These are phyloP conservation scores for Zanthoxylum bungeanum DNA, from an alignment of 345 rosid species.

Conservation along the genomic window DNA sequence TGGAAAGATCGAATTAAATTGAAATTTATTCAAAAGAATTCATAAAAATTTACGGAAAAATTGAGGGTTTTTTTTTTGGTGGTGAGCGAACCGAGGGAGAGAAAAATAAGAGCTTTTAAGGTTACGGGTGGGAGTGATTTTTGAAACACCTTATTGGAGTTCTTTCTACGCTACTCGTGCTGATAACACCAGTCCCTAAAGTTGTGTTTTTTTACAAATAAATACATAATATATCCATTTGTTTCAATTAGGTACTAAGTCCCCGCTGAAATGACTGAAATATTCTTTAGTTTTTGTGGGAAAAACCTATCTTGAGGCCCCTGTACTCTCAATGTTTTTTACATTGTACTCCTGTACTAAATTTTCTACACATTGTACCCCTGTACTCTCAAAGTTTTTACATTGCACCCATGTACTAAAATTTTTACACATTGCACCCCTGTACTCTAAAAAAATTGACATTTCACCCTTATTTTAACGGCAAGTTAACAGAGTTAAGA, in stretches of 20 bases:
- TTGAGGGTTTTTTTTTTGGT: background rate
- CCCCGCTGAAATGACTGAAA: background rate
- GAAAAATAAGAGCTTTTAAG: background rate
- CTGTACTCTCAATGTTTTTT: too few species aligned
- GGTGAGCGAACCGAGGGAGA: background rate
- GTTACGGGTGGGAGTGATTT: background rate
- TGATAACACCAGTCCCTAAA: background rate
- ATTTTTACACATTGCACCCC: too few species aligned
- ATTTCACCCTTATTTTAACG: too few species aligned
- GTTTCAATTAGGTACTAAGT: background rate
- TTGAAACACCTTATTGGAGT: background rate
- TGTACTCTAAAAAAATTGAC: too few species aligned
- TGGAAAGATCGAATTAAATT: background rate
- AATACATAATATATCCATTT: background rate
- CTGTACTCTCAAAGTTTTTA: too few species aligned
- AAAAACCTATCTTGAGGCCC: too few species aligned
- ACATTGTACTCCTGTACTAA: too few species aligned
- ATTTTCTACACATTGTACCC: too few species aligned
- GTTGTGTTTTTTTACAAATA: background rate
- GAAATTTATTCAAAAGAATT: background rate
- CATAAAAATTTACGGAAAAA: background rate
- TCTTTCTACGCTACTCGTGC: constrained; percentile 7
- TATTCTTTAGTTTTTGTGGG: too few species aligned
- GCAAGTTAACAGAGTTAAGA: too few species aligned
- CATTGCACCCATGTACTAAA: too few species aligned